A percentile compares a stretch with the other conserved stretches of the same genome.
Conservation (phyloP, 331 rosid genomes). For the Quercus tomentella region DNA sequence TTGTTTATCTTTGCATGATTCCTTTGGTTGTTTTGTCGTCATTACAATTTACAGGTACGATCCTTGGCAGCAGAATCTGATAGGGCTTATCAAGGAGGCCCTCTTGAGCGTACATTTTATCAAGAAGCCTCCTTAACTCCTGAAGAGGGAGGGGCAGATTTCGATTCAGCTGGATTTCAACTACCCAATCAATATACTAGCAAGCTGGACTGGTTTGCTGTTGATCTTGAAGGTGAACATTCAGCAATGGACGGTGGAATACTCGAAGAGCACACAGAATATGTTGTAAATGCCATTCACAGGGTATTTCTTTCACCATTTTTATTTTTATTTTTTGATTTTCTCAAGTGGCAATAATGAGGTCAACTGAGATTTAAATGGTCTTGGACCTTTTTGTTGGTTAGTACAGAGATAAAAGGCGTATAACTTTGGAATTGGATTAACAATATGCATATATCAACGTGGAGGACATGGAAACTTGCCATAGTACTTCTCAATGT, state of each 20-base stretch:
- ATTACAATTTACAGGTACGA: conserved; percentile 52
- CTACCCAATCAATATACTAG: conserved; percentile 60
- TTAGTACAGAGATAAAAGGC: not conserved
- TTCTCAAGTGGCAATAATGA: conserved; percentile 5
- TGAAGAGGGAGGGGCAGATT: conserved; percentile 56
- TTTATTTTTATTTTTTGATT: conserved; percentile 14
- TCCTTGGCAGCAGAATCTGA: conserved; percentile 97
- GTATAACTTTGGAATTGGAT: not conserved
- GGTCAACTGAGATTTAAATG: conserved; percentile 7
- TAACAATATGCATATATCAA: not conserved
- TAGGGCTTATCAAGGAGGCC: conserved; percentile 82
- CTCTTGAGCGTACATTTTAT: conserved; percentile 65
- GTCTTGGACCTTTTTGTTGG: conserved; percentile 13
- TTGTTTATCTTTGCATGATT: conserved; percentile 5
- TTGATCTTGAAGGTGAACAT: conserved; percentile 98
- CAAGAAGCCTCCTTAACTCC: conserved; percentile 58
- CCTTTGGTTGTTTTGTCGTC: conserved; percentile 14
- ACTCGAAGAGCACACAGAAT: conserved; percentile 83
- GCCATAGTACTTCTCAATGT: not conserved
- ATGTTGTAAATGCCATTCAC: conserved; percentile 88
- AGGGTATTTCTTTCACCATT: conserved; percentile 49
- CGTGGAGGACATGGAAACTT: not conserved
- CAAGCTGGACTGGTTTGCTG: conserved; percentile 91
- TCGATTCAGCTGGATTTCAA: conserved; percentile 35
- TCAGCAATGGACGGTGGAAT: conserved; percentile 98